Conservation (phyloP, 176 grass and related monocot genomes). For the Leersia perrieri region DNA sequence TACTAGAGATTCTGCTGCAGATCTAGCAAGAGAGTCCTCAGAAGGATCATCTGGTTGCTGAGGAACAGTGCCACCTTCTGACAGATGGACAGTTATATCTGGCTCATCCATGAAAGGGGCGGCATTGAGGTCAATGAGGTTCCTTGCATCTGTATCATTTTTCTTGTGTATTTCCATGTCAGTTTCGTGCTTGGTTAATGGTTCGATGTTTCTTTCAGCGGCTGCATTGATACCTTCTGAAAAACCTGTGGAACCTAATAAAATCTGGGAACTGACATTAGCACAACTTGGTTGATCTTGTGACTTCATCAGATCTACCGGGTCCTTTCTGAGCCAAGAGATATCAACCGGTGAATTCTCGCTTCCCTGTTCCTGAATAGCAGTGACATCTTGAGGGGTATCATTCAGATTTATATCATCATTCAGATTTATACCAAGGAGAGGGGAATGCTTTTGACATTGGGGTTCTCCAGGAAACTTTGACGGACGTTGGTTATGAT, state of each 20-base stretch:
- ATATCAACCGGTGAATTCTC: constrained; percentile 17
- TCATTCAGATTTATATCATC: constrained; percentile 11
- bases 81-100: constrained; percentile 19
- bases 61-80: constrained; percentile 17
- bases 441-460: constrained; percentile 20
- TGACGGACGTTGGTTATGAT: background rate
- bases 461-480: constrained; percentile 21
- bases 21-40: constrained; percentile 30
- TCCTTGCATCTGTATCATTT: constrained; percentile 24
- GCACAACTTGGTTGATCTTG: constrained; percentile 20
- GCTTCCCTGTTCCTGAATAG: constrained; percentile 15
- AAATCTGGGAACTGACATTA: constrained; percentile 24
- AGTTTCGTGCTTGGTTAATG: background rate
- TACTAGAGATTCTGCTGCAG: constrained; percentile 53
- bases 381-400: constrained; percentile 17
- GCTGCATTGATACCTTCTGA: constrained; percentile 25
- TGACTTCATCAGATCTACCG: constrained; percentile 28
- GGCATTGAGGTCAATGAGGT: constrained; percentile 65
- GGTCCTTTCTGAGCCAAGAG: constrained; percentile 31
- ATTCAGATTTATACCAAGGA: constrained; percentile 28
- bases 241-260: constrained; percentile 16
- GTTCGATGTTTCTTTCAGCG: constrained; percentile 1
- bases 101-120: constrained; percentile 46
- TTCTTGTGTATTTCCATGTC: constrained; percentile 36
- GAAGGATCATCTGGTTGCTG: constrained; percentile 34